A percentile compares a stretch with the other conserved stretches of the same genome.
Evolutionary conservation across 108 stramenopile species (phyloP).

Genomic region (Cyclostephanos tholiformis): DNA sequence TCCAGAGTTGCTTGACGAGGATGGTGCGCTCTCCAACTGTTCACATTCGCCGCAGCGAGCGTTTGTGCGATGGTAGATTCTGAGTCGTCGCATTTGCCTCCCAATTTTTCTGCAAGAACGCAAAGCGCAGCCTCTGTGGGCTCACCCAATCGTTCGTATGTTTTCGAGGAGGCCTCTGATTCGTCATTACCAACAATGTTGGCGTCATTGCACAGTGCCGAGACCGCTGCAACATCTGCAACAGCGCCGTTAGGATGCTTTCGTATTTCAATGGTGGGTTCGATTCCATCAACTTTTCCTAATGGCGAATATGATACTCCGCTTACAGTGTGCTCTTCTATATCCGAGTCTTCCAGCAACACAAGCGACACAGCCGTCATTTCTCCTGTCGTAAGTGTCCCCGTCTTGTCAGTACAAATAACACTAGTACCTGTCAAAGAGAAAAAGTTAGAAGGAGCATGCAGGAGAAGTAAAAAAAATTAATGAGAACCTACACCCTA

Average conservation of each 20-base stretch:
- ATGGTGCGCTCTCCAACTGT: conserved; percentile 59
- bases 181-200: conserved; percentile 68
- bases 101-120: conserved; percentile 93
- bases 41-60: conserved; percentile 72
- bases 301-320: conserved; percentile 81
- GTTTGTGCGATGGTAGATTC: conserved; percentile 42
- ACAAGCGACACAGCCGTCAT: conserved; percentile 94
- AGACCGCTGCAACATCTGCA: conserved; percentile 72
- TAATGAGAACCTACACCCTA: conserved; percentile 70
- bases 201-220: conserved; percentile 87
- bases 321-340: conserved; percentile 68
- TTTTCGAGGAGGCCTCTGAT: conserved; percentile 31
- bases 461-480: not conserved
- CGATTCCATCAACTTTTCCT: conserved; percentile 71
- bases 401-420: conserved; percentile 97
- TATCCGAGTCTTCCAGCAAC: conserved; percentile 49
- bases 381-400: conserved; percentile 97
- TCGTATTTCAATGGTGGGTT: conserved; percentile 49
- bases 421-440: conserved; percentile 59
- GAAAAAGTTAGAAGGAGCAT: not conserved
- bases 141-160: conserved; percentile 75
- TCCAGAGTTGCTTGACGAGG: conserved; percentile 92
- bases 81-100: conserved; percentile 23
- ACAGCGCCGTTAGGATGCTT: conserved; percentile 55
- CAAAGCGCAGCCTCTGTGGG: conserved; percentile 97